These are phyloP conservation scores for Diaporthe destruens DNA, from an alignment of 2,329 filamentous ascomycete species.

Conservation along the genomic window DNA sequence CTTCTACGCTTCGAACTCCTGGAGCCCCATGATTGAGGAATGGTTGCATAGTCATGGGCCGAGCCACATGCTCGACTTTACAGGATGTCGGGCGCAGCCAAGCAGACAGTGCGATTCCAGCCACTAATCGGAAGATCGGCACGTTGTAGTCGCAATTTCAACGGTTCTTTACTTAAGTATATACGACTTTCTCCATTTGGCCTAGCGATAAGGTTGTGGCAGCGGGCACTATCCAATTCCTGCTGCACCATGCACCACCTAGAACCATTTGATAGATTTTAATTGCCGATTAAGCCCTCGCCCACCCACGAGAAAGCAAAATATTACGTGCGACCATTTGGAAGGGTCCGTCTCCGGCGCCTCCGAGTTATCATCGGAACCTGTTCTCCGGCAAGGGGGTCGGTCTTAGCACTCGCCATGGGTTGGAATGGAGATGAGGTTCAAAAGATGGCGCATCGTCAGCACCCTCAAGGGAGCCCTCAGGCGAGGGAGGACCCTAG, in stretches of 20 bases:
- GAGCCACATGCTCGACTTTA: background rate
- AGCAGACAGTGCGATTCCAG: background rate
- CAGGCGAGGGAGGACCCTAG: background rate
- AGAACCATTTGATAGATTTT: background rate
- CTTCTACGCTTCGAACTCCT: too few relatives aligned
- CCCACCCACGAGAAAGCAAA: background rate
- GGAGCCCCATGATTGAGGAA: too few relatives aligned
- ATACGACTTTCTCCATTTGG: slow-evolving; percentile 14
- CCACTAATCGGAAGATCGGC: slow-evolving; percentile 2
- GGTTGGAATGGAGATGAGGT: slow-evolving; percentile 20
- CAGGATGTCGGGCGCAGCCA: background rate
- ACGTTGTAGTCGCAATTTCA: background rate
- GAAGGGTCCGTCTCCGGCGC: too few relatives aligned
- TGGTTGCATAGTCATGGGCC: background rate
- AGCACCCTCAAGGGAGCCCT: slow-evolving; percentile 18
- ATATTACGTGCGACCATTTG: background rate
- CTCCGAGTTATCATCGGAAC: background rate
- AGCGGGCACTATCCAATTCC: slow-evolving; percentile 22
- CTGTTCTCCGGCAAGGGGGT: slow-evolving; percentile 9
- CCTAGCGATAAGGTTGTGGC: slow-evolving; percentile 15
- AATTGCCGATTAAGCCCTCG: background rate
- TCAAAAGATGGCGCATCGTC: background rate
- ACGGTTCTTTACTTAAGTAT: background rate
- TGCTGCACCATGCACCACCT: background rate
- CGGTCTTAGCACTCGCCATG: slow-evolving; percentile 1